Percentiles rank a stretch among this genome's conserved stretches.
Evolutionary conservation across 2,329 filamentous ascomycete genomes (phyloP).

Genomic region (Colletotrichum somersetense): DNA sequence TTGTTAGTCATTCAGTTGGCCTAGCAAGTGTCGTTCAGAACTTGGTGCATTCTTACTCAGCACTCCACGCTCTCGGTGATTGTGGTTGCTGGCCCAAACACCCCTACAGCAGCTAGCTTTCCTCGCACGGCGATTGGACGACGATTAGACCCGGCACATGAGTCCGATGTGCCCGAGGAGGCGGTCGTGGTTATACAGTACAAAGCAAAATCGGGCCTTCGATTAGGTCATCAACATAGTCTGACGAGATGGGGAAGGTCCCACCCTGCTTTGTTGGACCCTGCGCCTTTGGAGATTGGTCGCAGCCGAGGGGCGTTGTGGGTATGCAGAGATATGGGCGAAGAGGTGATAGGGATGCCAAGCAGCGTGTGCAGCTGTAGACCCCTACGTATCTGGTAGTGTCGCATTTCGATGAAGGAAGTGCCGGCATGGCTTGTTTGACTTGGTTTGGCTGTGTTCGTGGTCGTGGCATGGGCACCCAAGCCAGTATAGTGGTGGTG

Average conservation of each 20-base stretch:
- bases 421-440: slow-evolving; percentile 14
- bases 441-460: slow-evolving; percentile 7
- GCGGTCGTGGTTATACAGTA: too few species aligned
- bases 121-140: background rate
- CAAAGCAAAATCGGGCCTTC: background rate
- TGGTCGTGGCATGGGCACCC: slow-evolving; percentile 13
- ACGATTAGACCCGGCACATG: background rate
- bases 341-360: background rate
- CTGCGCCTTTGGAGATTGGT: background rate
- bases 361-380: background rate
- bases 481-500: slow-evolving; percentile 13
- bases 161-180: background rate
- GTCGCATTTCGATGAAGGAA: slow-evolving; percentile 14
- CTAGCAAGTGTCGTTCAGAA: background rate
- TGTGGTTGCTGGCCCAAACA: background rate
- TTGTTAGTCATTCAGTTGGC: slow-evolving; percentile 6
- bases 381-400: background rate
- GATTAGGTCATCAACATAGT: background rate
- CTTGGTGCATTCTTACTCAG: slow-evolving; percentile 30
- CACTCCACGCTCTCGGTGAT: background rate
- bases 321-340: background rate
- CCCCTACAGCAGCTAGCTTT: background rate
- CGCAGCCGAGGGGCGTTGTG: background rate
- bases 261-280: background rate
- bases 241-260: background rate